phyloP scores from a whole-genome alignment of 108 stramenopile genomes.

The Cyclotella choctawhatcheeana region DNA sequence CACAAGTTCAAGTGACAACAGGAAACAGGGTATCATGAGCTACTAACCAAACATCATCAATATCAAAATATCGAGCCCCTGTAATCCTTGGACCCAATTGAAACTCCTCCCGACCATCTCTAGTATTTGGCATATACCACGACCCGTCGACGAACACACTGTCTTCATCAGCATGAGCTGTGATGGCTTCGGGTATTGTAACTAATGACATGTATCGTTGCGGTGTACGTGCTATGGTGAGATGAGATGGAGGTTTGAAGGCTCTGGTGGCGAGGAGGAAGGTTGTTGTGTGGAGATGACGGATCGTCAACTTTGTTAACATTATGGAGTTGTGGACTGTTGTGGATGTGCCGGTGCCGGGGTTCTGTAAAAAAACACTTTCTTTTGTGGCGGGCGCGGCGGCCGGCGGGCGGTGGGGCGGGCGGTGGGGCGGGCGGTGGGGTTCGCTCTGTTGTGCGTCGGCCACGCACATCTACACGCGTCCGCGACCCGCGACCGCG shows the following conservation, averaged over 20 bases:
- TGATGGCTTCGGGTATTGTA: background rate
- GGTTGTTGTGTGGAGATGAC: background rate
- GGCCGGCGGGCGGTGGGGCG: no score
- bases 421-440: no score
- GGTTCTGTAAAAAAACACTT: no score
- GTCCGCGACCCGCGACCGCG: no score
- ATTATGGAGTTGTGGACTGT: background rate
- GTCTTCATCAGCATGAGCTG: background rate
- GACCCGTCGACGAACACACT: constrained; percentile 46
- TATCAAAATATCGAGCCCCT: constrained; percentile 69
- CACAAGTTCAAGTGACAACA: no score
- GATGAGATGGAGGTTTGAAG: background rate
- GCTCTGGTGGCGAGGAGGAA: background rate
- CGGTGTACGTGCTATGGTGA: background rate
- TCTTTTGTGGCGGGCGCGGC: no score
- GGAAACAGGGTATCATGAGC: background rate
- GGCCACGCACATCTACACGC: no score
- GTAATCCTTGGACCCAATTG: constrained; percentile 66
- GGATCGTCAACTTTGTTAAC: background rate
- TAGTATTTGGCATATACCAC: constrained; percentile 47
- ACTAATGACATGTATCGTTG: background rate
- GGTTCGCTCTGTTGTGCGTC: no score
- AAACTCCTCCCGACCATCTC: constrained; percentile 35
- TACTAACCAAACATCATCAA: constrained; percentile 57
- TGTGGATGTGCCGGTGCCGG: no score